Base-by-base conservation (phyloP, 768 basidiomycete species). In the Xerocomus brunneocitrinus region DNA sequence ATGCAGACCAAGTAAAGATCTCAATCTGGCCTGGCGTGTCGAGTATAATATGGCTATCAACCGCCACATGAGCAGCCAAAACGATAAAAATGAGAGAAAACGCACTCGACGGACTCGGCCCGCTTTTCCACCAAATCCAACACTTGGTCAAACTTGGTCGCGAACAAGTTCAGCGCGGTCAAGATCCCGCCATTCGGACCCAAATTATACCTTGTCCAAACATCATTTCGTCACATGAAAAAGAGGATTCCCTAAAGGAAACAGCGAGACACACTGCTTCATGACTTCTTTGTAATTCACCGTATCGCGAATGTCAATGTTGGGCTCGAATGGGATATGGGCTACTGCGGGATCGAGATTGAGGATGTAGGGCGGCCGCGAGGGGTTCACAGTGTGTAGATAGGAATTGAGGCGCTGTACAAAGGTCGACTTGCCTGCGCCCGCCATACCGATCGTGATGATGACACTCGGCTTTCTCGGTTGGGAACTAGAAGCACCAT, bases 1-100 rank as follows among this genome's bases (percentile, higher is more conserved):
- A 98, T 2, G 97, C 97, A 0, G 95, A 98, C 97, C 97, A 99
- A 47, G 97, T 99, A 67, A 99, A 99, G 59, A 98, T 99, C 72
- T 99, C 97, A 63, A 99, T 99, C 72, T 99, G 97, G 4, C 97
- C 97, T 6, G 97, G 97, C 0, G 97, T 99, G 64, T 99, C 97
- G 44, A 99, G 76, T 43, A 99, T 85, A 55, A 99, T 82, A 74
- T 98, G 88, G 62, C 95, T 98, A 63, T 31, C 49, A 9, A 12
- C 34, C 31, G 8, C n/a, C 16, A 31, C 41, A 32, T 47, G 41
- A 39, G 38, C 3, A 40, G 38, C 22, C 8, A 10, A 47, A 30
- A 36, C 28, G 32, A 34, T 35, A n/a, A 40, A 45, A 32, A 25
- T 4, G 19, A 27, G 24, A 4, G 38, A 19, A 36, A 7, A 74